Base-by-base conservation (phyloP, 2,329 filamentous ascomycete genomes). In the Myriosclerotinia curreyana region DNA sequence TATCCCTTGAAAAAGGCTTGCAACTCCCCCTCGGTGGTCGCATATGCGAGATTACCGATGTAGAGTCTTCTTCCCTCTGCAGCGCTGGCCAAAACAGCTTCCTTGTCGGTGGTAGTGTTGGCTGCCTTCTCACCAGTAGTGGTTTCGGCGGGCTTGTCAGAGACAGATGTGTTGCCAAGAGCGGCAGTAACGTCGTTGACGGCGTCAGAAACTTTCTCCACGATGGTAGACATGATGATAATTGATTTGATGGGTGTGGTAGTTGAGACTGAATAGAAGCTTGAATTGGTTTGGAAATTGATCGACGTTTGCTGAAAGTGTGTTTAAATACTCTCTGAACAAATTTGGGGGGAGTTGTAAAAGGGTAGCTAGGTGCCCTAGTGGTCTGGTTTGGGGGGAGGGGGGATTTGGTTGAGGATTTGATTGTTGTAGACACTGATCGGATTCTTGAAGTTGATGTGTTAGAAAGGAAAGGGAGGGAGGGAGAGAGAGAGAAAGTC, bases 11-110 rank as follows among this genome's bases (percentile, higher is more conserved):
- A 99, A 87, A 99, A 99, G 75, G 95, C 91, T 86, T 96, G 96
- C 86, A 99, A 92, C 89, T 97, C 92, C 89, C 91, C 95, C 91
- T 98, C 95, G 80, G 92, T 96, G 88, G 95, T 98, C 89, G 94
- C 93, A 81, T 99, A 99, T 77, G 95, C 95, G 87, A 99, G 91
- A 86, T 99, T 99, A 85, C 95, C 95, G 84, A 99, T 98, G 84
- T 99, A 99, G 76, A 99, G 90, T 83, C 95, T 92, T 84, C 95
- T 92, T 80, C 95, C 94, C 86, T 99, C 95, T 81, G 94, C 93
- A 80, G 95, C 95, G 83, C 92, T 96, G 82, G 92, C 92, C 79
- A 95, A 89, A 77, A 95, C 92, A 79, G 93, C 92, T 80, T 96
- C 92, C 78, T 91, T 89, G 81, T 90, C 85, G 75, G 88, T 79